Conservation (phyloP, 2,329 filamentous ascomycete species). For the Hysterium pulicare region DNA sequence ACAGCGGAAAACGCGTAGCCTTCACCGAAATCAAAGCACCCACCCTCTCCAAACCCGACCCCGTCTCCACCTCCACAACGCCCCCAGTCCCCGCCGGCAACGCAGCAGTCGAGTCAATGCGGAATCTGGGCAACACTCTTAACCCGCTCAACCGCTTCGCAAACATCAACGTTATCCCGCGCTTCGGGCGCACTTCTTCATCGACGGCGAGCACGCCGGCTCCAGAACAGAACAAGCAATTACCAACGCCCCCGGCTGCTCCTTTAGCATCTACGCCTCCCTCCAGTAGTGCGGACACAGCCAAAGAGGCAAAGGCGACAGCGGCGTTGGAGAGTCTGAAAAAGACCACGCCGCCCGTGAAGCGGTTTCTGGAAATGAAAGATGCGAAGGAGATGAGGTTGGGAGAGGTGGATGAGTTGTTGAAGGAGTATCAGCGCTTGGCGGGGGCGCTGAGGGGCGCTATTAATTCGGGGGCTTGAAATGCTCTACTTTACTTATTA, state of each 20-base stretch:
- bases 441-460: slow-evolving; percentile 43
- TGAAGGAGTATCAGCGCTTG: slow-evolving; percentile 44
- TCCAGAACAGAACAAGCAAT: slow-evolving; percentile 25
- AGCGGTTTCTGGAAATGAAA: slow-evolving; percentile 46
- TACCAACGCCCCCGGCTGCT: slow-evolving; percentile 10
- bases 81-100: slow-evolving; percentile 33
- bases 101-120: slow-evolving; percentile 75
- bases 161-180: slow-evolving; percentile 69
- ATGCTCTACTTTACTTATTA: too few species aligned
- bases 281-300: slow-evolving; percentile 12
- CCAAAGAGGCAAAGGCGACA: slow-evolving; percentile 39
- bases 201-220: slow-evolving; percentile 42
- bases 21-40: slow-evolving; percentile 35
- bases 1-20: slow-evolving; percentile 56
- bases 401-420: slow-evolving; percentile 47
- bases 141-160: slow-evolving; percentile 80
- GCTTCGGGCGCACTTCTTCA: slow-evolving; percentile 62
- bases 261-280: slow-evolving; percentile 9
- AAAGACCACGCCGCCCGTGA: slow-evolving; percentile 46
- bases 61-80: slow-evolving; percentile 17
- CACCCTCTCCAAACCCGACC: slow-evolving; percentile 21
- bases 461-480: slow-evolving; percentile 25
- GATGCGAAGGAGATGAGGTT: slow-evolving; percentile 45
- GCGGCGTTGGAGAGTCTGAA: slow-evolving; percentile 44
- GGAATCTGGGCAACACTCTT: slow-evolving; percentile 73